Evolutionary conservation across 768 basidiomycete species (phyloP).

Genomic region (Tylopilus rubrobrunneus): DNA sequence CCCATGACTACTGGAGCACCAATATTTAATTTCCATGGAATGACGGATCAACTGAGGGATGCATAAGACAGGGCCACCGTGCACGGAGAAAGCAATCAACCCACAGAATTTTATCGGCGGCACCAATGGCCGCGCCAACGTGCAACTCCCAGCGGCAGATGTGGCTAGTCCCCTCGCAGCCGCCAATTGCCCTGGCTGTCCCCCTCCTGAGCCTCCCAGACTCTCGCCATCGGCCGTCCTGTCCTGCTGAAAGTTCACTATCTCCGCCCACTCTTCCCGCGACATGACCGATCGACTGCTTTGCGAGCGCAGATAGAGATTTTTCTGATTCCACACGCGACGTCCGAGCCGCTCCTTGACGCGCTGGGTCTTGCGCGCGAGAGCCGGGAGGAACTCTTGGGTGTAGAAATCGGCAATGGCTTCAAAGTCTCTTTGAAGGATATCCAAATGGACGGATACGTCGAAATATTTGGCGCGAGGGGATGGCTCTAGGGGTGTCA

Average conservation of each 20-base stretch:
- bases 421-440: constrained; percentile 52
- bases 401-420: constrained; percentile 45
- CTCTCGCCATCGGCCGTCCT: background rate
- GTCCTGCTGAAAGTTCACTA: constrained; percentile 43
- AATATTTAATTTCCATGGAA: constrained; percentile 13
- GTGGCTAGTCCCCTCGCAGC: constrained; percentile 6
- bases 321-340: constrained; percentile 62
- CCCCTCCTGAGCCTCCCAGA: background rate
- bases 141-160: background rate
- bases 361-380: constrained; percentile 53
- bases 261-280: constrained; percentile 44
- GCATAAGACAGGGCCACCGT: background rate
- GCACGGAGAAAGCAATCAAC: constrained; percentile 8
- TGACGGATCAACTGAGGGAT: constrained; percentile 22
- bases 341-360: constrained; percentile 76
- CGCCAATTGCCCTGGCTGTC: background rate
- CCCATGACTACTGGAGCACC: background rate
- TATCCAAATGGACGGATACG: constrained; percentile 49
- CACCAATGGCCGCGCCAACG: background rate
- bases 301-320: constrained; percentile 47
- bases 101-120: constrained; percentile 22
- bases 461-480: constrained; percentile 38
- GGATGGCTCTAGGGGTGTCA: constrained; percentile 19
- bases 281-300: constrained; percentile 34
- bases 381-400: constrained; percentile 35